phyloP scores from a whole-genome alignment of 768 basidiomycete species.

The Leucosporidium yakuticum region DNA sequence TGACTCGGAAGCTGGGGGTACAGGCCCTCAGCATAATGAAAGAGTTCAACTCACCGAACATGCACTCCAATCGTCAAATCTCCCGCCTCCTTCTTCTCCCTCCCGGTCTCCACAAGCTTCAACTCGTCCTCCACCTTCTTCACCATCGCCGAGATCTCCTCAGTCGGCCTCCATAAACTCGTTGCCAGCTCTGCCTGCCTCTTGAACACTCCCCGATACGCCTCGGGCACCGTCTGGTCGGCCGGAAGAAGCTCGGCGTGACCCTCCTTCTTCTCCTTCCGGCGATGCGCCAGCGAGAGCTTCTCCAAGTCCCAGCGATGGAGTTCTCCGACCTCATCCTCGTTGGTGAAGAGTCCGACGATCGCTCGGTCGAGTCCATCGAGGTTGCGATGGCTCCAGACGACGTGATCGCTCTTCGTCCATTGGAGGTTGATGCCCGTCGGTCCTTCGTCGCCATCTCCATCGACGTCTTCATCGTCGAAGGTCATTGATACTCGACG shows the following conservation, averaged over 20 bases:
- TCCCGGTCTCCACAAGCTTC: neutral
- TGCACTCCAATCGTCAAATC: constrained; percentile 28
- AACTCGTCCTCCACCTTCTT: neutral
- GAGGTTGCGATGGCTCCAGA: constrained; percentile 21
- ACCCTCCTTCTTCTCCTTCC: neutral
- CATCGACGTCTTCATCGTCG: neutral
- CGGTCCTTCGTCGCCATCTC: neutral
- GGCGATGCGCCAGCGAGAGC: neutral
- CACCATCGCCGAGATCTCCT: neutral
- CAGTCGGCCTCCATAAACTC: constrained; percentile 13
- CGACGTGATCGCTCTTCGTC: constrained; percentile 10
- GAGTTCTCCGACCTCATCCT: neutral
- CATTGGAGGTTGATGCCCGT: neutral
- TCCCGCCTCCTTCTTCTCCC: constrained; percentile 12
- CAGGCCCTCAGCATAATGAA: too few species aligned
- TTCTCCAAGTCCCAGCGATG: constrained; percentile 5
- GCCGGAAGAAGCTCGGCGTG: constrained; percentile 12
- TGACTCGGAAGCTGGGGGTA: too few species aligned
- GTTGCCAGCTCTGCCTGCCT: constrained; percentile 7
- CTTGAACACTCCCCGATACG: constrained; percentile 19
- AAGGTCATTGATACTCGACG: neutral
- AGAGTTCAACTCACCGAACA: constrained; percentile 14
- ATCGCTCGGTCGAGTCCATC: constrained; percentile 22
- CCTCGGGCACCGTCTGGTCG: constrained; percentile 15
- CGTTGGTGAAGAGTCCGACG: constrained; percentile 9